Evolutionary conservation across 768 basidiomycete genomes (phyloP).

Genomic region (Crassisporium funariophilum): DNA sequence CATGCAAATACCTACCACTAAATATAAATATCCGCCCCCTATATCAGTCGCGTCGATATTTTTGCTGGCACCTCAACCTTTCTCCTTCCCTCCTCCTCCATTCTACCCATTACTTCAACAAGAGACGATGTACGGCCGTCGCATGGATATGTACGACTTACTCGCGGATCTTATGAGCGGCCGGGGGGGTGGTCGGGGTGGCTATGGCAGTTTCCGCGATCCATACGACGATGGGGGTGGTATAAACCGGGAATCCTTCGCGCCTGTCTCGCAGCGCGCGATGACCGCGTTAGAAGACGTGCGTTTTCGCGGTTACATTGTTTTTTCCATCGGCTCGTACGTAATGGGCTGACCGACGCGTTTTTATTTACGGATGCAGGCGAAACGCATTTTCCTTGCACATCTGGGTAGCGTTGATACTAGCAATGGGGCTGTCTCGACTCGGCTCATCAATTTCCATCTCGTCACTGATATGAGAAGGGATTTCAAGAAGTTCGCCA

Average conservation of each 20-base stretch:
- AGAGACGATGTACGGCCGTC: too few species aligned
- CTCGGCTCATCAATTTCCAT: constrained; percentile 32
- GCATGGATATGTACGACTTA: not conserved
- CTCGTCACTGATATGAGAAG: constrained; percentile 34
- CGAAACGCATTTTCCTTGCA: constrained; percentile 21
- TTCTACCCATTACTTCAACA: too few species aligned
- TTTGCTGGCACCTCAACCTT: too few species aligned
- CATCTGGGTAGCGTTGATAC: constrained; percentile 29
- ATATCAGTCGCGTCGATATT: too few species aligned
- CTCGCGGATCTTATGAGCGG: not conserved
- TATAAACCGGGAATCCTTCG: constrained; percentile 10
- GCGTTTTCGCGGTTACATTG: not conserved
- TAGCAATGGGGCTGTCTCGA: constrained; percentile 21
- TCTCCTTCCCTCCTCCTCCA: too few species aligned
- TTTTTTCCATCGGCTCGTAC: not conserved
- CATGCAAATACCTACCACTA: too few species aligned
- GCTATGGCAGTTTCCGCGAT: constrained; percentile 5
- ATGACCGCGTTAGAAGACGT: constrained; percentile 12
- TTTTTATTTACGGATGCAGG: constrained; percentile 12
- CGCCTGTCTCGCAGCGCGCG: constrained; percentile 13
- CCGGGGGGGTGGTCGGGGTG: not conserved
- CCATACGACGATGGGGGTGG: constrained; percentile 6
- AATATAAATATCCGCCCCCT: too few species aligned
- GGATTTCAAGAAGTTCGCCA: constrained; percentile 28
- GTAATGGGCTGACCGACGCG: too few species aligned